Conservation (phyloP, 768 basidiomycete species). For the Piloderma croceum region DNA sequence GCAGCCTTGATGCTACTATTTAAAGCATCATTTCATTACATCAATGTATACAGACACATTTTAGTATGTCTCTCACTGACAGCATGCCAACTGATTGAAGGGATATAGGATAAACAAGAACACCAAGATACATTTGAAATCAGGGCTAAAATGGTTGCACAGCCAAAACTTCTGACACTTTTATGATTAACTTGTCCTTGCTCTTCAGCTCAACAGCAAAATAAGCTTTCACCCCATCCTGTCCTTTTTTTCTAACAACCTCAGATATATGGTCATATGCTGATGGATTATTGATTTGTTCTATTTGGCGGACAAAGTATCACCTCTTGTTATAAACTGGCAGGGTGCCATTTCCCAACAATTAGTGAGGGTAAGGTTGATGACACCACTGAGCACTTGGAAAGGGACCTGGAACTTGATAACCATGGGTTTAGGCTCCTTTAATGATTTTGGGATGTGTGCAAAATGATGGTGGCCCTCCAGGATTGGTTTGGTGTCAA, state of each 20-base stretch:
- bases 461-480: too few species aligned
- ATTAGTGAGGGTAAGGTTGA: too few species aligned
- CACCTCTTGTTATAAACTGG: constrained; percentile 50
- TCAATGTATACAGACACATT: too few species aligned
- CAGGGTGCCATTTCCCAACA: constrained; percentile 23
- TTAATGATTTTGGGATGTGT: too few species aligned
- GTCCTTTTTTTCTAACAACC: constrained; percentile 37
- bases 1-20: too few species aligned
- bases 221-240: constrained; percentile 45
- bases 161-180: constrained; percentile 46
- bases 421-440: constrained; percentile 37
- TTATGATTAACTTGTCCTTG: constrained; percentile 43
- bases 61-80: too few species aligned
- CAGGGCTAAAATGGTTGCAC: constrained; percentile 55
- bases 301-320: constrained; percentile 43
- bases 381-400: constrained; percentile 2
- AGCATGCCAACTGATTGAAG: too few species aligned
- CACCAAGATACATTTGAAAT: too few species aligned
- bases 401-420: constrained; percentile 52
- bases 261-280: constrained; percentile 38
- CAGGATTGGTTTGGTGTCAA: too few species aligned
- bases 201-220: constrained; percentile 47
- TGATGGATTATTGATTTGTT: constrained; percentile 22
- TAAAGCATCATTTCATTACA: too few species aligned
- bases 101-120: too few species aligned